Conservation (phyloP, 352 stramenopile species). For the Globisporangium nagaii region DNA sequence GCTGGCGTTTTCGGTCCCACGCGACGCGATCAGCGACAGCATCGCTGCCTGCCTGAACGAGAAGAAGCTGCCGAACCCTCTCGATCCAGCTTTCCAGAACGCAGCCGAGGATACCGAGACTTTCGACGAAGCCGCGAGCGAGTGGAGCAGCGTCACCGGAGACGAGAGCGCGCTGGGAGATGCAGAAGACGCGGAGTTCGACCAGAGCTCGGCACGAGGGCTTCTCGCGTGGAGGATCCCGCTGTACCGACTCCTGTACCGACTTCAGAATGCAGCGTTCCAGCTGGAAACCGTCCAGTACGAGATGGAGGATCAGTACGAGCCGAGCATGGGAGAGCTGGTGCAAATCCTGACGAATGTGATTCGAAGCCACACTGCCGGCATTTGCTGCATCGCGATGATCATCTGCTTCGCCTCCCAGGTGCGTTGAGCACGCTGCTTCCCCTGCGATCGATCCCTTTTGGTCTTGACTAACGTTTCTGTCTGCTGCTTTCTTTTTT, state of each 20-base stretch:
- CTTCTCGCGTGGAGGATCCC: conserved; percentile 56
- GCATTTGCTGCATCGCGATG: conserved; percentile 57
- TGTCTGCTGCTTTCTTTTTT: conserved; percentile 1
- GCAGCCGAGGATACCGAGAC: conserved; percentile 26
- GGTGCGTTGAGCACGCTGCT: conserved; percentile 22
- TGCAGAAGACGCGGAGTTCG: conserved; percentile 75
- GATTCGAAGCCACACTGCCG: conserved; percentile 59
- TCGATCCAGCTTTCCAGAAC: conserved; percentile 21
- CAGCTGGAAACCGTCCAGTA: conserved; percentile 62
- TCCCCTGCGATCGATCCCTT: background rate
- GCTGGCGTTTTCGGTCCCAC: conserved; percentile 62
- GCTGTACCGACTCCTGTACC: conserved; percentile 62
- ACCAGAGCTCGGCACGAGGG: conserved; percentile 19
- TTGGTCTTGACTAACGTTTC: background rate
- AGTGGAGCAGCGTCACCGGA: conserved; percentile 82
- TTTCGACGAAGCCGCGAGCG: conserved; percentile 64
- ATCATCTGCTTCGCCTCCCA: conserved; percentile 70
- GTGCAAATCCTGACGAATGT: conserved; percentile 50
- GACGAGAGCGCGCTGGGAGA: conserved; percentile 80
- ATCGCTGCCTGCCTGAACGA: conserved; percentile 59
- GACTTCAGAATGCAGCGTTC: conserved; percentile 68
- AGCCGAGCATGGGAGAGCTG: conserved; percentile 57
- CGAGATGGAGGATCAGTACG: conserved; percentile 73
- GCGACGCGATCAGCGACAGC: conserved; percentile 53
- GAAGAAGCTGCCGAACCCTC: conserved; percentile 53